Evolutionary conservation across 208 protist genomes (phyloP).

Genomic region (Crithidia expoeki): DNA sequence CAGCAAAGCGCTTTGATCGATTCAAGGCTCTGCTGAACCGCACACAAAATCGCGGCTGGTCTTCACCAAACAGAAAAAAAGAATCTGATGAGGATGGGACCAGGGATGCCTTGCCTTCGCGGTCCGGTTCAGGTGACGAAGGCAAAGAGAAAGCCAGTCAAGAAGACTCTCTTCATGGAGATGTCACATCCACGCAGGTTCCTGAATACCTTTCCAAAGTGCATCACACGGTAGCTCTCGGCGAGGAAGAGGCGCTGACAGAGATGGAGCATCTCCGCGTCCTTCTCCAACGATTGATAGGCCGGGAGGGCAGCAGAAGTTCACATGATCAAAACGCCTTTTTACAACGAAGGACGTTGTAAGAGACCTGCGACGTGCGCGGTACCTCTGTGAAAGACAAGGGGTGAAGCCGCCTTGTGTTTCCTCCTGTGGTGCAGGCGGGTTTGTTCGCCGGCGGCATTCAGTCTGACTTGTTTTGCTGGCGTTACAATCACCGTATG

Average conservation of each 20-base stretch:
- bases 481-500: too few species aligned
- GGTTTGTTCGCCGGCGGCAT: too few species aligned
- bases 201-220: constrained; percentile 3
- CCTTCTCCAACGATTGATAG: constrained; percentile 17
- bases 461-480: too few species aligned
- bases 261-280: constrained; percentile 44
- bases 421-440: too few species aligned
- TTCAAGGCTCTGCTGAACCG: background rate
- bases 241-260: constrained; percentile 40
- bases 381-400: too few species aligned
- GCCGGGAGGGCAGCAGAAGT: background rate
- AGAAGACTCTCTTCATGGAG: background rate
- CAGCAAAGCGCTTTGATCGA: background rate
- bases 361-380: too few species aligned
- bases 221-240: constrained; percentile 24
- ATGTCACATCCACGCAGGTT: background rate
- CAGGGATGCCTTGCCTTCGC: too few species aligned
- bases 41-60: background rate
- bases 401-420: too few species aligned
- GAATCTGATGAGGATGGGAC: background rate
- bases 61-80: background rate
- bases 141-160: background rate
- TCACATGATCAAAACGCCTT: background rate
- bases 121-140: background rate
- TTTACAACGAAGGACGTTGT: background rate